phyloP scores from a whole-genome alignment of 352 stramenopile genomes.

The Phytophthora europaea region DNA sequence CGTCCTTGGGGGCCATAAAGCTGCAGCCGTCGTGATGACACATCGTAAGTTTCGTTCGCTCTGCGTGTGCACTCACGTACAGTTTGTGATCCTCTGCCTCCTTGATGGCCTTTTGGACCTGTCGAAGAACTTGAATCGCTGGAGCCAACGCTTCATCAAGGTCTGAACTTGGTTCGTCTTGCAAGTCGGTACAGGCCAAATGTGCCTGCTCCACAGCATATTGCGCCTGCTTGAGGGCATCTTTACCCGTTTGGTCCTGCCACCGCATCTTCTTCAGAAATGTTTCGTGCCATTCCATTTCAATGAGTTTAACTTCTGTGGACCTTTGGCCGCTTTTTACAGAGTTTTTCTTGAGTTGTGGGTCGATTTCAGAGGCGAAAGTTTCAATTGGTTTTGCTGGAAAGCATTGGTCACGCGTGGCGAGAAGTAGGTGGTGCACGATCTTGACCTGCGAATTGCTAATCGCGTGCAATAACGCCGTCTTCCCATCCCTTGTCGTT shows the following conservation, averaged over 20 bases:
- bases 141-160: slow-evolving; percentile 14
- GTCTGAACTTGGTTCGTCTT: slow-evolving; percentile 34
- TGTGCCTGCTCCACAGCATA: slow-evolving; percentile 21
- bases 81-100: slow-evolving; percentile 57
- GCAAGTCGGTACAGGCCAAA: slow-evolving; percentile 27
- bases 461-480: slow-evolving; percentile 72
- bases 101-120: slow-evolving; percentile 47
- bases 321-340: not conserved
- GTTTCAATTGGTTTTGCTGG: slow-evolving; percentile 34
- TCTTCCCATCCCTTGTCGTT: slow-evolving; percentile 69
- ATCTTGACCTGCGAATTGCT: slow-evolving; percentile 63
- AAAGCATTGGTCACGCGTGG: slow-evolving; percentile 51
- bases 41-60: slow-evolving; percentile 48
- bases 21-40: slow-evolving; percentile 59
- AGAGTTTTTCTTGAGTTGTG: slow-evolving; percentile 7
- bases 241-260: slow-evolving; percentile 44
- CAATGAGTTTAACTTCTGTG: slow-evolving; percentile 21
- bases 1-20: slow-evolving; percentile 62
- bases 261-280: slow-evolving; percentile 56
- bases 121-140: slow-evolving; percentile 40
- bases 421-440: slow-evolving; percentile 65
- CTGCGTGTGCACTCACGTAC: slow-evolving; percentile 63
- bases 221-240: slow-evolving; percentile 48
- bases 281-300: slow-evolving; percentile 64
- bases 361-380: slow-evolving; percentile 25